phyloP scores from a whole-genome alignment of 768 basidiomycete genomes.

The Tubosaeta sp. region DNA sequence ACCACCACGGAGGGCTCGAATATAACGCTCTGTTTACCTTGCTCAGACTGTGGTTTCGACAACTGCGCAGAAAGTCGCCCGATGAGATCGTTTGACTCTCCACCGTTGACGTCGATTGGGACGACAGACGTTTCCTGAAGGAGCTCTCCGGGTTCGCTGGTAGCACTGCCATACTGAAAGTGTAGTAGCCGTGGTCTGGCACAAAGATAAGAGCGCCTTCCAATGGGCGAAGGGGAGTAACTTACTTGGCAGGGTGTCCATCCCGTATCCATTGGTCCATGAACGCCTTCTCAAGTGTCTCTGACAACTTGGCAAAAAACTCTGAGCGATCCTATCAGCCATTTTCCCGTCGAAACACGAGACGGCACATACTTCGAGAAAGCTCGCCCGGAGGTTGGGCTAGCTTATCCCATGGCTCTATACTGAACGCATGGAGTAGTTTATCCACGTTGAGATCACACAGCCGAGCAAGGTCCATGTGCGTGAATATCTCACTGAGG shows the following conservation, averaged over 20 bases:
- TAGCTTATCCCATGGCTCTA: constrained; percentile 36
- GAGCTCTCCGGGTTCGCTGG: constrained; percentile 29
- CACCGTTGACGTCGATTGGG: constrained; percentile 44
- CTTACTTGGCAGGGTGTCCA: constrained; percentile 30
- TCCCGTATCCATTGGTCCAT: constrained; percentile 34
- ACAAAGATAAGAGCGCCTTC: constrained; percentile 2
- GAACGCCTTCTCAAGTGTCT: constrained; percentile 43
- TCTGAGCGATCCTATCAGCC: constrained; percentile 32
- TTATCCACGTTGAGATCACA: constrained; percentile 53
- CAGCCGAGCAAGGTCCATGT: constrained; percentile 63
- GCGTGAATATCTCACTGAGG: constrained; percentile 61
- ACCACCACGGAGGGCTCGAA: constrained; percentile 60
- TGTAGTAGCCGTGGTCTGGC: constrained; percentile 43
- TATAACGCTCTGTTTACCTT: constrained; percentile 52
- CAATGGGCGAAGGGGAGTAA: neutral
- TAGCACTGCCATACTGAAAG: constrained; percentile 51
- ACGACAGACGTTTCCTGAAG: constrained; percentile 45
- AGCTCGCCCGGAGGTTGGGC: constrained; percentile 38
- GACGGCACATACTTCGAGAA: constrained; percentile 34
- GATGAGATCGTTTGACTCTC: constrained; percentile 52
- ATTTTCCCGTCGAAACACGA: constrained; percentile 3
- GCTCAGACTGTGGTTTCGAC: constrained; percentile 23
- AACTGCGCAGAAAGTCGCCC: constrained; percentile 41
- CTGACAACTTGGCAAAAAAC: constrained; percentile 43
- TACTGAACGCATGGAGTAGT: constrained; percentile 43